Base-by-base conservation (phyloP, 805 yeast species). In the Kodamaea laetipori region DNA sequence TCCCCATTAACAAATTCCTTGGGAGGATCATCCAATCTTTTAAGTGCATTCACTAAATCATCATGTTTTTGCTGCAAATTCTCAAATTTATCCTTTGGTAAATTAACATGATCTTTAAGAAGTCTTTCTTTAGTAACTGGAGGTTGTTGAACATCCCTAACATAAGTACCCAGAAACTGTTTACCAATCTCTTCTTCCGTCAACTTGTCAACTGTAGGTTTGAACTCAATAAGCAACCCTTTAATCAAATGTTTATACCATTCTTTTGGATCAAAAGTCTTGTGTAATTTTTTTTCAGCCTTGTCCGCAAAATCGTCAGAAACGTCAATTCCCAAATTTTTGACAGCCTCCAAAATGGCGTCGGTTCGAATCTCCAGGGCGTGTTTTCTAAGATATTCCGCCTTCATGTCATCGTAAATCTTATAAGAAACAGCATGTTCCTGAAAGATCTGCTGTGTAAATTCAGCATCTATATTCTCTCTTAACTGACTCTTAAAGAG, bases 21-120 rank as follows among this genome's bases (percentile, higher is more conserved):
- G 4, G 64, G 57, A 4, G 69, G 69, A 2, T 50, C 45, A 10
- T 58, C 49, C 18, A 65, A 43, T 2, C 46, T 37, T 39, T 58
- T 58, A 38, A 69, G 47, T n/a, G 46, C 43, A 8, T 52, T 47
- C 5, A 65, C 68, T 9, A 64, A 46, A 4, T 41, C 39, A 28
- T 57, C 64, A 48, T 67, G 73, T 21, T 50, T 50, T 3, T 36
- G 25, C 42, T 59, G 58, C 18, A 67, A 46, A 13, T 54, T 60
- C 2, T 42, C 34, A 26, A 59, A 53, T 35, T 50, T 54, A 4
- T 46, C 56, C 11, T 47, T 46, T 5, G 45, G 43, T 16, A 64
- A 28, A 11, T 46, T 40, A 12, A 49, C 51, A 3, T 55, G 46
- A 12, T 43, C 48, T 28, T 42, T 37, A 4, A 35, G 40, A 40